Conservation (phyloP, 371 early-diverging fungal species). For the Fennellomyces sp. region DNA sequence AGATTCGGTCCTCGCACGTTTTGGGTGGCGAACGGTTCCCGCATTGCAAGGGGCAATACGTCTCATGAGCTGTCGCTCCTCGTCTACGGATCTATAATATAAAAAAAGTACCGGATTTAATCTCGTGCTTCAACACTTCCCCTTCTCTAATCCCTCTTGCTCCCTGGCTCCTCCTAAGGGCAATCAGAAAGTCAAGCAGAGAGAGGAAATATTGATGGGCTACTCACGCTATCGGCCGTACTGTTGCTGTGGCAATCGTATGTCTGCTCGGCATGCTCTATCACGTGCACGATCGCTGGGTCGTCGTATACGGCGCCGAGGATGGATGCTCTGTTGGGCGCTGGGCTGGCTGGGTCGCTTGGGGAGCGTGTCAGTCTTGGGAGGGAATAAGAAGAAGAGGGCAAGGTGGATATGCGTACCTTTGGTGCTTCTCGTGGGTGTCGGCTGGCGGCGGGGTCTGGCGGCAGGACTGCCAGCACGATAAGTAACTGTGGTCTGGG, state of each 20-base stretch:
- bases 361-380: not conserved
- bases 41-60: not conserved
- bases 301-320: slow-evolving; percentile 30
- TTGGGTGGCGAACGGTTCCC: not conserved
- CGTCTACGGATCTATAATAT: no score
- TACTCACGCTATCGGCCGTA: not conserved
- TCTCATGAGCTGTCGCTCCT: not conserved
- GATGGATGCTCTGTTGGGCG: slow-evolving; percentile 8
- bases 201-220: not conserved
- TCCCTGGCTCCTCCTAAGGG: no score
- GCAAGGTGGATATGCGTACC: not conserved
- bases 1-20: slow-evolving; percentile 3
- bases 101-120: no score
- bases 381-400: not conserved
- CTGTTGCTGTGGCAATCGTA: not conserved
- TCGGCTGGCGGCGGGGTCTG: not conserved
- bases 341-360: not conserved
- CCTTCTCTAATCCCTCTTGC: no score
- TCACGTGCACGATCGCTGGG: slow-evolving; percentile 33
- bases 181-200: not conserved
- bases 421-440: not conserved
- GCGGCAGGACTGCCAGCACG: not conserved
- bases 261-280: slow-evolving; percentile 9
- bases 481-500: no score
- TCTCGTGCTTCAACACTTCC: no score